phyloP scores from a whole-genome alignment of 2,329 filamentous ascomycete genomes.

The Apiospora rasikravindrae region DNA sequence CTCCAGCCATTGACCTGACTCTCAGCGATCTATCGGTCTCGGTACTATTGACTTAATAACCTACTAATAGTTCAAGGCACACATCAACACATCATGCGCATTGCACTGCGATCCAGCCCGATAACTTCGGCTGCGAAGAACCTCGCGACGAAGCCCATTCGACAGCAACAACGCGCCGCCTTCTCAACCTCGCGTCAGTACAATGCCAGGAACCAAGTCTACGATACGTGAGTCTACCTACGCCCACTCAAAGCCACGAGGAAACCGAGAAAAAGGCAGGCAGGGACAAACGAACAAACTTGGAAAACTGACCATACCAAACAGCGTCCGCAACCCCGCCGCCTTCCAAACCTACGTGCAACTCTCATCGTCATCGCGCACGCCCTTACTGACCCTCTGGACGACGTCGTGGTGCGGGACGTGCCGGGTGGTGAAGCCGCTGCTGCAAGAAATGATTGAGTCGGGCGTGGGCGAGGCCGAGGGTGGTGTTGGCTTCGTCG shows the following conservation, averaged over 20 bases:
- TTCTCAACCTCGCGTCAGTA: slow-evolving; percentile 37
- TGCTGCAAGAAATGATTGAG: slow-evolving; percentile 54
- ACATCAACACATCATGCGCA: background rate
- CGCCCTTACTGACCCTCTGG: slow-evolving; percentile 65
- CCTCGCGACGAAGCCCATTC: slow-evolving; percentile 1
- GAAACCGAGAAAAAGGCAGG: background rate
- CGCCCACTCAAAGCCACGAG: background rate
- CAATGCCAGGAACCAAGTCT: slow-evolving; percentile 46
- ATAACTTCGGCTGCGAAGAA: slow-evolving; percentile 20
- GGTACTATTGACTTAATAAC: background rate
- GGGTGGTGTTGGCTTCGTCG: slow-evolving; percentile 59
- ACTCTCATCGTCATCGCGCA: slow-evolving; percentile 58
- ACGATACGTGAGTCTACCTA: slow-evolving; percentile 42
- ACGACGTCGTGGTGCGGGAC: slow-evolving; percentile 63
- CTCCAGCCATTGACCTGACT: background rate
- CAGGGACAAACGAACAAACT: background rate
- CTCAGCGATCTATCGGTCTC: background rate
- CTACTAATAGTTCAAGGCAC: no score
- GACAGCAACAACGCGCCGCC: slow-evolving; percentile 19
- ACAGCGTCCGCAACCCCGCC: slow-evolving; percentile 56
- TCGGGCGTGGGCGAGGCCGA: slow-evolving; percentile 58
- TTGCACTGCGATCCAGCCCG: background rate
- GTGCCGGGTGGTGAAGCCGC: slow-evolving; percentile 56
- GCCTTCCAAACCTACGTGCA: slow-evolving; percentile 61
- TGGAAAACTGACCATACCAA: no score